A percentile compares a stretch with the other conserved stretches of the same genome.
Evolutionary conservation across 768 basidiomycete genomes (phyloP).

Genomic region (Pleurotus djamor): DNA sequence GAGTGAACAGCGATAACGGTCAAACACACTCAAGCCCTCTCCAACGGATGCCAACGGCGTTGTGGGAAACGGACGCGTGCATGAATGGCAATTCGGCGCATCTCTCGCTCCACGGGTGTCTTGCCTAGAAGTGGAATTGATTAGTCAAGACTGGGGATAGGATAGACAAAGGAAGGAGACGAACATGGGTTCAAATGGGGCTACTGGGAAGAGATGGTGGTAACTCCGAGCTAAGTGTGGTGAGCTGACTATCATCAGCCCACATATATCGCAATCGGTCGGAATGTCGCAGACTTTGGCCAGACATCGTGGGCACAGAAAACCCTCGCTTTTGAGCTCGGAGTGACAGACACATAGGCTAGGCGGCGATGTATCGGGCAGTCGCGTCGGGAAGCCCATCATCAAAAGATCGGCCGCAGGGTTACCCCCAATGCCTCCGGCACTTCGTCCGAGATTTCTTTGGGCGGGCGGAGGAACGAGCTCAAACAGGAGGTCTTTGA

Average conservation of each 20-base stretch:
- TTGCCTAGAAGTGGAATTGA: conserved; percentile 23
- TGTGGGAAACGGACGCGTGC: conserved; percentile 67
- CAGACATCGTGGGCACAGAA: conserved; percentile 91
- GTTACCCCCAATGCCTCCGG: conserved; percentile 43
- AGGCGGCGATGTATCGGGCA: conserved; percentile 80
- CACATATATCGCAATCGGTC: conserved; percentile 96
- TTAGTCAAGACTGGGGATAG: conserved; percentile 1
- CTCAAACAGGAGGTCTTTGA: conserved; percentile 94
- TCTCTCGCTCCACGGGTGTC: conserved; percentile 32
- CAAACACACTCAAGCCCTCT: conserved; percentile 79
- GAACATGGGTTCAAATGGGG: conserved; percentile 78
- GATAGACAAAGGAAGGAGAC: conserved; percentile 25
- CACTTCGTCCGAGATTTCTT: conserved; percentile 45
- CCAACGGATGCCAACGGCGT: conserved; percentile 31
- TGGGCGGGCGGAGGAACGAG: conserved; percentile 93
- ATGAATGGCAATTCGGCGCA: conserved; percentile 67
- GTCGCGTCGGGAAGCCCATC: conserved; percentile 97
- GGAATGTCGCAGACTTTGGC: conserved; percentile 97
- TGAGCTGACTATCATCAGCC: conserved; percentile 96
- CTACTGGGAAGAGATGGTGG: conserved; percentile 94
- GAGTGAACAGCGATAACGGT: conserved; percentile 87
- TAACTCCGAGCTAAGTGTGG: conserved; percentile 97
- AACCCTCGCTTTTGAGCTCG: conserved; percentile 88
- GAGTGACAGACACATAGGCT: conserved; percentile 94
- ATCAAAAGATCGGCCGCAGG: conserved; percentile 92